Percentiles rank a stretch among this genome's conserved stretches.
Conservation (phyloP, 257 asterid genomes). For the Rehmannia glutinosa region DNA sequence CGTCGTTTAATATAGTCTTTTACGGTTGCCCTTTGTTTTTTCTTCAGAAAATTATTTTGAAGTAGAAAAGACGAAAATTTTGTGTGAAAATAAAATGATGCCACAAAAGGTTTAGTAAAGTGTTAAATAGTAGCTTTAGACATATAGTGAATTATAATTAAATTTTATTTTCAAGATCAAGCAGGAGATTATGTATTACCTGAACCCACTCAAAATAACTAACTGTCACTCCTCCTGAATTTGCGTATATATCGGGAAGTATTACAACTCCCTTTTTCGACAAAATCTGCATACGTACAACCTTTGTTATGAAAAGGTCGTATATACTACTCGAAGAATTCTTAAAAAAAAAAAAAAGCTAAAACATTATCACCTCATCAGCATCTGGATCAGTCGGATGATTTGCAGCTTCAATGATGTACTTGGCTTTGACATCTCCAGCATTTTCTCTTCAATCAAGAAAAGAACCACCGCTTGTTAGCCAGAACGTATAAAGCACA, state of each 20-base stretch:
- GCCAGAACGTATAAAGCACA: no score
- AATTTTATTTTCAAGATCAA: background rate
- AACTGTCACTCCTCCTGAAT: slow-evolving; percentile 80
- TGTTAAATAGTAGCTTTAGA: background rate
- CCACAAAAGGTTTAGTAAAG: no score
- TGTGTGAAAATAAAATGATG: no score
- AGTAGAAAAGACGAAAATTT: no score
- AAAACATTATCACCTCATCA: slow-evolving; percentile 47
- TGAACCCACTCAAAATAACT: slow-evolving; percentile 90
- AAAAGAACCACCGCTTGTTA: background rate
- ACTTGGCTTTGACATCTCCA: slow-evolving; percentile 51
- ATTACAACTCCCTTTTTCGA: slow-evolving; percentile 62
- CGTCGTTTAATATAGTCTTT: no score
- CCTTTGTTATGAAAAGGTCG: background rate
- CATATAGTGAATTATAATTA: background rate
- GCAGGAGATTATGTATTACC: slow-evolving; percentile 37
- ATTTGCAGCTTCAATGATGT: slow-evolving; percentile 74
- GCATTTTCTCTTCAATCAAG: slow-evolving; percentile 59
- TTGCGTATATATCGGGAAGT: slow-evolving; percentile 78
- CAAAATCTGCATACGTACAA: slow-evolving; percentile 45
- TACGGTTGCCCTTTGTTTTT: no score
- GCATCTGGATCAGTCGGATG: slow-evolving; percentile 86
- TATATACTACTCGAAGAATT: background rate
- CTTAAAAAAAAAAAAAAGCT: background rate
- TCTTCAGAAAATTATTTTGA: no score